phyloP scores from a whole-genome alignment of 2,329 filamentous ascomycete genomes.

The Stemphylium beticola region DNA sequence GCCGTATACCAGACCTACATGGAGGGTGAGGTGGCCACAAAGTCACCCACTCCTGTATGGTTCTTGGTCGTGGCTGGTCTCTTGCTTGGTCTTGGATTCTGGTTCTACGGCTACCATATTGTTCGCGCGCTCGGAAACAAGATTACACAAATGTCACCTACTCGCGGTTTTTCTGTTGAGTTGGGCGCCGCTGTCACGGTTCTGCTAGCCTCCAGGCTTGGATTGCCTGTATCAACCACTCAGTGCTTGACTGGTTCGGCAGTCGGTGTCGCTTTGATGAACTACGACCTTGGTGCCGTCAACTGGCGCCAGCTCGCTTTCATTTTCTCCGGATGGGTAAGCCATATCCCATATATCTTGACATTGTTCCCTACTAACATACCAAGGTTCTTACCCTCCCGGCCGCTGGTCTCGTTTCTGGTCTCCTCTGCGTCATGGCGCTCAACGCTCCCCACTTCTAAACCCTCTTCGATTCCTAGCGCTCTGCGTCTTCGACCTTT shows the following conservation, averaged over 20 bases:
- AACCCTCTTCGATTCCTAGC: neutral
- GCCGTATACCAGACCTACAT: conserved; percentile 68
- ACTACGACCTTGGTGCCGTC: conserved; percentile 45
- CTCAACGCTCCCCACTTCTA: conserved; percentile 51
- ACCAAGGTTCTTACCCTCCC: conserved; percentile 54
- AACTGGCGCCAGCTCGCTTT: conserved; percentile 52
- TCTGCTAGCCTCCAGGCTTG: conserved; percentile 66
- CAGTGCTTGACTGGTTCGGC: conserved; percentile 56
- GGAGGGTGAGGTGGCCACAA: conserved; percentile 53
- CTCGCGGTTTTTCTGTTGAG: conserved; percentile 54
- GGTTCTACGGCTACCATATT: conserved; percentile 69
- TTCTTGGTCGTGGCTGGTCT: conserved; percentile 63
- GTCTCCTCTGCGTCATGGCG: conserved; percentile 50
- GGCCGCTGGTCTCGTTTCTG: conserved; percentile 49
- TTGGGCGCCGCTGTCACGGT: conserved; percentile 64
- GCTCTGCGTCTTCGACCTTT: neutral
- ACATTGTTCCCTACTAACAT: conserved; percentile 7
- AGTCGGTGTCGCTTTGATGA: conserved; percentile 38
- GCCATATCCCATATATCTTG: neutral
- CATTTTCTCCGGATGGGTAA: conserved; percentile 42
- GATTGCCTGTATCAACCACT: conserved; percentile 68
- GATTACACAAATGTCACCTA: conserved; percentile 66
- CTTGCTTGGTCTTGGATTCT: conserved; percentile 62
- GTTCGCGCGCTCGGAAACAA: conserved; percentile 68
- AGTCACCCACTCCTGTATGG: conserved; percentile 64